Base-by-base conservation (phyloP, 257 asterid species). In the Marsdenia floribunda region DNA sequence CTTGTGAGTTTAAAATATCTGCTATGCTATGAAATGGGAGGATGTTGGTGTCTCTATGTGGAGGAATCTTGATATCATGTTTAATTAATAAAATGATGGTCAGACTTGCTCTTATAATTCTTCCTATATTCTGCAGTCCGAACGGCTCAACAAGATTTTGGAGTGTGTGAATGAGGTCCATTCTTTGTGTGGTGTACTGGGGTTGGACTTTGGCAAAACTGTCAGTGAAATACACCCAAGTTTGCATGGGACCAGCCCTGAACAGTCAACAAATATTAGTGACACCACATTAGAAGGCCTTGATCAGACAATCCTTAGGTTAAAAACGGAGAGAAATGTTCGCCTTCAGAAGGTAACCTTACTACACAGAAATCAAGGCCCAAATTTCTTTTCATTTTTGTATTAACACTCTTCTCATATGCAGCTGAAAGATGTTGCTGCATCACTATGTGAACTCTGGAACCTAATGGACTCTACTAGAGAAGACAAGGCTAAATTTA, bases 181-280 rank as follows among this genome's bases (percentile, higher is more conserved):
- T 82, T 84, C 90, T 35, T 87, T 95, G 80, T 86, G 96, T 73
- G 81, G 90, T 70, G 91, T 92, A 63, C 89, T 95, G 66, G 88
- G 82, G 73, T 81, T 89, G 87, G 98, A 95, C 80, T 95, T 95
- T 75, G 86, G 87, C 73, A 81, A 92, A 82, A 88, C 91, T 73
- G 90, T 95, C 54, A 87, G 86, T 53, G 95, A 87, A 63, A 87
- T 95, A 63, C 96, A 95, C 82, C 99, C 99, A 16, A 90, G 96
- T 86, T 87, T 94, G 87, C 88, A 79, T 49, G 89, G 86, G 73
- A 80, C 93, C 42, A 81, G 77, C 84, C 80, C 82, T 66, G 96
- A 88, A 74, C 89, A 87, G 68, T 85, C 83, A 73, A 90, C 92
- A 52, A 95, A 90, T 82, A 89, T 95, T 79, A 89, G 96, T 19